Evolutionary conservation across 2,329 filamentous ascomycete species (phyloP).

Genomic region (Pseudogymnoascus destructans): DNA sequence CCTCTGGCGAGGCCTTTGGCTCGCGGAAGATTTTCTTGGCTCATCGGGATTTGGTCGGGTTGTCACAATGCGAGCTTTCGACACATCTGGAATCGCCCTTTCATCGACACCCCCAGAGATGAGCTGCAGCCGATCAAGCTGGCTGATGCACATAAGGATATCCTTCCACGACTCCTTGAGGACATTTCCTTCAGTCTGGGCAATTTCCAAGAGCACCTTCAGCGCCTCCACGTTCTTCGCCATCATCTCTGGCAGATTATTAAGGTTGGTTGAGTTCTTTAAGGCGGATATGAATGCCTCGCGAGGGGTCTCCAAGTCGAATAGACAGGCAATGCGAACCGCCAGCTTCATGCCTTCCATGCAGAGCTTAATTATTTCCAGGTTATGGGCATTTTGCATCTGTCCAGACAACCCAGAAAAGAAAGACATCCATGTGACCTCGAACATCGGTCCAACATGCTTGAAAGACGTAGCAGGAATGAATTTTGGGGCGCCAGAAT

Average conservation of each 20-base stretch:
- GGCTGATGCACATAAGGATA: conserved; percentile 85
- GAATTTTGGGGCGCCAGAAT: conserved; percentile 50
- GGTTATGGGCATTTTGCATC: conserved; percentile 84
- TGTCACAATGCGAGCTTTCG: conserved; percentile 61
- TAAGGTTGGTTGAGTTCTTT: conserved; percentile 87
- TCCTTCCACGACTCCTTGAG: conserved; percentile 90
- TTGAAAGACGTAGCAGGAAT: conserved; percentile 89
- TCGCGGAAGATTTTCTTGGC: conserved; percentile 54
- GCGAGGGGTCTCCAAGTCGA: conserved; percentile 82
- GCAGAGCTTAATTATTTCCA: conserved; percentile 83
- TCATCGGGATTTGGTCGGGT: conserved; percentile 39
- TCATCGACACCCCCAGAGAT: conserved; percentile 93
- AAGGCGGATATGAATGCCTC: conserved; percentile 91
- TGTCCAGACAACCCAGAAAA: conserved; percentile 88
- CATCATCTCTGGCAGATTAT: conserved; percentile 89
- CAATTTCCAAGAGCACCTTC: conserved; percentile 81
- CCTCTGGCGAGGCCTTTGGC: conserved; percentile 34
- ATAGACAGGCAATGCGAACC: conserved; percentile 83
- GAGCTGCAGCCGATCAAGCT: conserved; percentile 87
- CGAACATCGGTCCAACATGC: conserved; percentile 96
- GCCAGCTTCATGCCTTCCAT: conserved; percentile 93
- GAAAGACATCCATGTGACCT: conserved; percentile 98
- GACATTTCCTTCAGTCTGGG: conserved; percentile 81
- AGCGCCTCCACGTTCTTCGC: conserved; percentile 93
- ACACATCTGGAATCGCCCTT: conserved; percentile 80